phyloP scores from a whole-genome alignment of 2,329 filamentous ascomycete genomes.

The Magnaporthiopsis rhizophila region DNA sequence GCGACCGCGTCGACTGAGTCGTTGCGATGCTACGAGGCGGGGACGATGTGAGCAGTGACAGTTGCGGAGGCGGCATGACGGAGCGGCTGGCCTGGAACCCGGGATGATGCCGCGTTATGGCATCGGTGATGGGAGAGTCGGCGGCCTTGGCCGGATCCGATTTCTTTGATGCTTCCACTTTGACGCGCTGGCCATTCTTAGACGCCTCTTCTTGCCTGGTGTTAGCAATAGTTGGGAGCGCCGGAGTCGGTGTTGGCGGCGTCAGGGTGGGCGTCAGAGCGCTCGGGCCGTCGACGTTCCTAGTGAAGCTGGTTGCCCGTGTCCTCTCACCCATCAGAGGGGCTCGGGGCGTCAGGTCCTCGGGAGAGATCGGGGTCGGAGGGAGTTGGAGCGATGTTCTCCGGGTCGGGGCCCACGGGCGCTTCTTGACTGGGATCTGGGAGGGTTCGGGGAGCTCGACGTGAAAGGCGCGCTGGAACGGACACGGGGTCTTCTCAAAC shows the following conservation, averaged over 20 bases:
- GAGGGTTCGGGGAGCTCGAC: constrained; percentile 65
- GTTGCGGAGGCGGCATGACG: constrained; percentile 20
- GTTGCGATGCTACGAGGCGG: constrained; percentile 20
- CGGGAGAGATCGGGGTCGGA: constrained; percentile 14
- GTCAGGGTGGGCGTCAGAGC: not conserved
- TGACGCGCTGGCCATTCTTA: not conserved
- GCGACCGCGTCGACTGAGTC: constrained; percentile 15
- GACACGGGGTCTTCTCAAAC: constrained; percentile 83
- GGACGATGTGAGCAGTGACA: constrained; percentile 33
- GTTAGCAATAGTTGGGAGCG: not conserved
- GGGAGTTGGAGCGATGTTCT: constrained; percentile 19
- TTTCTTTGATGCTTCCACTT: not conserved
- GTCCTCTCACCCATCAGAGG: constrained; percentile 4
- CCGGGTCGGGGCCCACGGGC: constrained; percentile 55
- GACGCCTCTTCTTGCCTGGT: not conserved
- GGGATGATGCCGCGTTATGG: not conserved
- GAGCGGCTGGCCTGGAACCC: constrained; percentile 13
- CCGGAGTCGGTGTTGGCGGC: not conserved
- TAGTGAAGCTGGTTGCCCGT: not conserved
- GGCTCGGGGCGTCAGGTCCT: constrained; percentile 5
- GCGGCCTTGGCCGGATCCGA: not conserved
- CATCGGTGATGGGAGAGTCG: not conserved
- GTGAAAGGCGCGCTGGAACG: constrained; percentile 70
- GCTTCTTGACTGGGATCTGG: constrained; percentile 56
- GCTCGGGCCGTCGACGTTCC: not conserved